phyloP scores from a whole-genome alignment of 2,329 filamentous ascomycete genomes.

The Botrytis byssoidea region DNA sequence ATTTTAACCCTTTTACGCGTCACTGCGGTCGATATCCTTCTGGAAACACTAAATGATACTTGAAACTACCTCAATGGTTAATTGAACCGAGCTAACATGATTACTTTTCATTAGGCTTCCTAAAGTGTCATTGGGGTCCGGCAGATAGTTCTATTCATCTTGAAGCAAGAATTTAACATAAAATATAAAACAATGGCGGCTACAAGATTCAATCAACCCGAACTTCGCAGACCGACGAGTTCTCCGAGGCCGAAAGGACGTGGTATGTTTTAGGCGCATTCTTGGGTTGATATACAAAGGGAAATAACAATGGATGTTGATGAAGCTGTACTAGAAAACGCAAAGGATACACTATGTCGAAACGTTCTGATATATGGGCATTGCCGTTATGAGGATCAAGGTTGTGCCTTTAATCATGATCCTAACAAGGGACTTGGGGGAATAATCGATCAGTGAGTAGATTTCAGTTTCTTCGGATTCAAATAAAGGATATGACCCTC shows the following conservation, averaged over 20 bases:
- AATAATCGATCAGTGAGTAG: slow-evolving; percentile 52
- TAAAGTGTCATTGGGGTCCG: slow-evolving; percentile 36
- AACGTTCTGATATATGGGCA: slow-evolving; percentile 93
- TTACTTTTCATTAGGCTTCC: slow-evolving; percentile 30
- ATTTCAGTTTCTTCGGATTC: slow-evolving; percentile 12
- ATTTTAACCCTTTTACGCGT: not conserved
- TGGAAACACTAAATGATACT: not conserved
- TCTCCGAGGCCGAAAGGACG: slow-evolving; percentile 58
- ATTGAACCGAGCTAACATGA: slow-evolving; percentile 26
- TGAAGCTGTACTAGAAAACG: slow-evolving; percentile 55
- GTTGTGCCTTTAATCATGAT: slow-evolving; percentile 86
- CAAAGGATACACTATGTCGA: slow-evolving; percentile 85
- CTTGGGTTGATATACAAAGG: not conserved
- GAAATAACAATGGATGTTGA: slow-evolving; percentile 26
- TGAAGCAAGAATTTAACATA: slow-evolving; percentile 23
- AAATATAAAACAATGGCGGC: slow-evolving; percentile 33
- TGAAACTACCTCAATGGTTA: not conserved
- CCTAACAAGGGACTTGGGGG: slow-evolving; percentile 55
- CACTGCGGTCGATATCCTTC: not conserved
- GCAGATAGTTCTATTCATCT: slow-evolving; percentile 35
- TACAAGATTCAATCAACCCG: slow-evolving; percentile 37
- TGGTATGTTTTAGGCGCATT: slow-evolving; percentile 43
- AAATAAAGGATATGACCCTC: not conserved
- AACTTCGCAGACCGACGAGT: slow-evolving; percentile 45
- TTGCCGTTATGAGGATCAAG: slow-evolving; percentile 87